Conservation (phyloP, 371 early-diverging fungal genomes). For the Rhizopus microsporus region DNA sequence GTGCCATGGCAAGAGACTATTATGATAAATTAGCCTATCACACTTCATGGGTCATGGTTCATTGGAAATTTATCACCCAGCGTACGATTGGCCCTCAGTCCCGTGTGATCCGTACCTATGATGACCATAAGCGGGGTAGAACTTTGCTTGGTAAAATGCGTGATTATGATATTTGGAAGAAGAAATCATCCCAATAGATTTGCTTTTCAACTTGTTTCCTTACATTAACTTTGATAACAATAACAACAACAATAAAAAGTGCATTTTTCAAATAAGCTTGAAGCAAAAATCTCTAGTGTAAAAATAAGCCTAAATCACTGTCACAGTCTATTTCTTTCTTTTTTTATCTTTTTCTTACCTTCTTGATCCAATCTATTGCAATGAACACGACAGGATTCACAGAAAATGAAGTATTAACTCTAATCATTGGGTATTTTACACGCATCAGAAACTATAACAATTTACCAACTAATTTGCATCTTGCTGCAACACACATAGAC, state of each 20-base stretch:
- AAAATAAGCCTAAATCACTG: too few species aligned
- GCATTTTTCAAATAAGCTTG: too few species aligned
- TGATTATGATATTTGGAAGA: conserved; percentile 6
- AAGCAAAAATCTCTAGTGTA: too few species aligned
- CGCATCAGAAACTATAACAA: not conserved
- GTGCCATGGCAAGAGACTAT: conserved; percentile 84
- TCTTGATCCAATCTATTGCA: too few species aligned
- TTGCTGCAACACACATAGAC: conserved; percentile 36
- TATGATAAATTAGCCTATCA: conserved; percentile 86
- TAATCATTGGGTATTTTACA: conserved; percentile 54
- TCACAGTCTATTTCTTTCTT: too few species aligned
- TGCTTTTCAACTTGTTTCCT: too few species aligned
- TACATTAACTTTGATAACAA: too few species aligned
- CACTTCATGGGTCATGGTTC: conserved; percentile 88
- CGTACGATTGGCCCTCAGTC: conserved; percentile 62
- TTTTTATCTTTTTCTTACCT: too few species aligned
- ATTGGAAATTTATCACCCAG: conserved; percentile 76
- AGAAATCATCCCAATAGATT: conserved; percentile 4
- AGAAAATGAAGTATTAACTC: conserved; percentile 57
- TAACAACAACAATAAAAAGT: too few species aligned
- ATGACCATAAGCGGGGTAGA: conserved; percentile 70
- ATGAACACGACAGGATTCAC: conserved; percentile 35
- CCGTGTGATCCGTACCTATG: conserved; percentile 74
- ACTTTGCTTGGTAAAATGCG: conserved; percentile 44
- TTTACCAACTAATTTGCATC: not conserved